Percentiles rank a stretch among this genome's conserved stretches.
phyloP scores from a whole-genome alignment of 2,329 filamentous ascomycete genomes.

The Verticillium alfalfae region DNA sequence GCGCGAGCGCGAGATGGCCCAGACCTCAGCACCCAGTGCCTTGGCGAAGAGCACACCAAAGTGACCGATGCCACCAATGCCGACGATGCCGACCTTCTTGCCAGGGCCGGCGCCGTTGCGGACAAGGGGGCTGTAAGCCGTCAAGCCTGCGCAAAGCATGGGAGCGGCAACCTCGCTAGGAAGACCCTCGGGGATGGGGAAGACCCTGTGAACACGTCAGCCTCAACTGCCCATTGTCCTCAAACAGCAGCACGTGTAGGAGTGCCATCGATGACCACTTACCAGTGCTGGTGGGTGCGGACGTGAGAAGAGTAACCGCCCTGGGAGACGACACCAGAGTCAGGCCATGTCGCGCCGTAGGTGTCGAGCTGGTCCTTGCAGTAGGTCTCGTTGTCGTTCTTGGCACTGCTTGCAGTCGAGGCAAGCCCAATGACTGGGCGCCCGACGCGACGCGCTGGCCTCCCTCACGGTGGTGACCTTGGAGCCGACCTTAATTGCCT shows the following conservation, averaged over 20 bases:
- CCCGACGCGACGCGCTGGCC: slow-evolving; percentile 53
- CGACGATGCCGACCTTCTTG: slow-evolving; percentile 73
- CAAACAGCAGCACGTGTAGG: background rate
- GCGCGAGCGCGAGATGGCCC: slow-evolving; percentile 55
- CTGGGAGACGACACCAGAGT: slow-evolving; percentile 49
- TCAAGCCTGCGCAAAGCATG: slow-evolving; percentile 82
- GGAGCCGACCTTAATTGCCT: slow-evolving; percentile 32
- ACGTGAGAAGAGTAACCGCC: slow-evolving; percentile 51
- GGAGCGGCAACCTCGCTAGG: slow-evolving; percentile 59
- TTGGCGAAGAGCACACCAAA: slow-evolving; percentile 66
- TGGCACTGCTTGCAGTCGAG: slow-evolving; percentile 32
- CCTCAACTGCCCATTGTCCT: background rate
- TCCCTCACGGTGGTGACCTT: slow-evolving; percentile 40
- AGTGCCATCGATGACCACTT: slow-evolving; percentile 6
- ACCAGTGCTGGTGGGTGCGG: slow-evolving; percentile 71
- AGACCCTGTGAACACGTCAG: slow-evolving; percentile 22
- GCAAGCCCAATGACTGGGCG: slow-evolving; percentile 47
- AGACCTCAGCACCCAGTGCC: slow-evolving; percentile 58
- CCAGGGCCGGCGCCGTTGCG: slow-evolving; percentile 71
- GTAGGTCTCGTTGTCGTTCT: slow-evolving; percentile 34
- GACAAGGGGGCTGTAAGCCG: slow-evolving; percentile 71
- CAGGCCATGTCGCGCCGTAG: slow-evolving; percentile 44
- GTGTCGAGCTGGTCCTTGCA: slow-evolving; percentile 34
- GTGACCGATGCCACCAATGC: slow-evolving; percentile 67
- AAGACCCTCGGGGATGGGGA: slow-evolving; percentile 71